Evolutionary conservation across 225 moss, liverwort and hornwort genomes (phyloP), one percentile per base, ranked within the genome.

Genomic region (Neckera pumila): DNA sequence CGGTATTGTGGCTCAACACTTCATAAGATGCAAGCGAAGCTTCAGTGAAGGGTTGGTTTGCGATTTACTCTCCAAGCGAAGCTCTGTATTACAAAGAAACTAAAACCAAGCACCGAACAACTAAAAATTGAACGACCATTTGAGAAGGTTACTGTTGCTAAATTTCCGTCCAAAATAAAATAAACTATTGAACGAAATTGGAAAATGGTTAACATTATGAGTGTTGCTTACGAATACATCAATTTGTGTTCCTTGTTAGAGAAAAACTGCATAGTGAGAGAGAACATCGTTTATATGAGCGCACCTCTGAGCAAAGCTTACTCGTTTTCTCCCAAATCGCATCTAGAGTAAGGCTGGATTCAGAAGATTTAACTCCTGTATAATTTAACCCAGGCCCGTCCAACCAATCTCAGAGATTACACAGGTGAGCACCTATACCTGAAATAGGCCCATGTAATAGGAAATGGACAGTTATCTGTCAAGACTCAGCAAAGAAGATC

Each of bases 311-410:
- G 78, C 89, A 92, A 59, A 97, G 85, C 83, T 87, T 91, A 63
- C 57, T 84, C 7, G 90, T 81, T 89, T 89, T 97, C 90, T 95
- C 93, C 80, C 56, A 92, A 42, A 97, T 90, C 67, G 92, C 92
- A 89, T 87, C 91, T 71, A 96, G 93, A 23, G 98, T 99, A 67
- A 97, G 91, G 90, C 81, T 93, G 54, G 91, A 78, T 86, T 94
- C 95, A 72, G 94, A 87, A n/a, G 94, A 93, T 86, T 94, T 97
- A 72, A 97, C 92, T 79, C 94, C 97, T 99, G 96, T 75, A 86
- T 40, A 90, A 77, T 59, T 65, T 33, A 88, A 83, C 38, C 63
- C 73, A 86, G 54, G 65, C 75, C 47, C 34, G 72, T 64, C 66
- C 79, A 72, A 64, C 61, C 15, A 45, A 36, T 75, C 80, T 78